Base-by-base conservation (phyloP, 495 filamentous ascomycete species). In the Xylaria castorea region DNA sequence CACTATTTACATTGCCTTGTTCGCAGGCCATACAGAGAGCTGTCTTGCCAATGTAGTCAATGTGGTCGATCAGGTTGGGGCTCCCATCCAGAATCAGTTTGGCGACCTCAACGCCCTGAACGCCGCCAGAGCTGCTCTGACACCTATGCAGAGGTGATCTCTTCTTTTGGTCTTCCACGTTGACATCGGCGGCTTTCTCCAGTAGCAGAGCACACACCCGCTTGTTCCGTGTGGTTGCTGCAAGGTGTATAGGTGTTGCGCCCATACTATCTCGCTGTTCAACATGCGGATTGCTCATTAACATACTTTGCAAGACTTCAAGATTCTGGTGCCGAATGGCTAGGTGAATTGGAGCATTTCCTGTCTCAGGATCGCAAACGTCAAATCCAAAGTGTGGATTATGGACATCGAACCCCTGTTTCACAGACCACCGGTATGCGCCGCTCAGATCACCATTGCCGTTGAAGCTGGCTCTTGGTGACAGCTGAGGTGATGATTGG, bases 101-200 rank as follows among this genome's bases (percentile, higher is more conserved):
- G 6, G 77, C 77, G 12, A 73, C 77, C 16, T 51, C 7, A 48
- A 48, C 44, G 18, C 44, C 44, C 42, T 50, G 22, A 30, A 75
- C 44, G 12, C 75, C 77, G 14, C 70, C 67, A 12, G 65, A 65
- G 0, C 42, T 50, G n/a, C 73, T 61, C 34, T 79, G 77, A 32
- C 77, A 79, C 18, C 67, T 68, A 61, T 79, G 77, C 7, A 79
- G 53, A 12, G 75, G 73, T 18, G 77, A 76, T 75, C 76, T 79
- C n/a, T 80, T 81, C 50, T 82, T 75, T 44, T 81, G 75, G 73
- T 84, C 85, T 51, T 86, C 77, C 34, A 75, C 77, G 63, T 78
- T 76, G 66, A 85, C 80, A 79, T 86, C 80, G 18, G 81, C 82
- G 42, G 81, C 73, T 81, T 87, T 83, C 64, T 85, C 83, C 40